phyloP scores from a whole-genome alignment of 2,329 filamentous ascomycete species.

The Thermothelomyces thermophilus region DNA sequence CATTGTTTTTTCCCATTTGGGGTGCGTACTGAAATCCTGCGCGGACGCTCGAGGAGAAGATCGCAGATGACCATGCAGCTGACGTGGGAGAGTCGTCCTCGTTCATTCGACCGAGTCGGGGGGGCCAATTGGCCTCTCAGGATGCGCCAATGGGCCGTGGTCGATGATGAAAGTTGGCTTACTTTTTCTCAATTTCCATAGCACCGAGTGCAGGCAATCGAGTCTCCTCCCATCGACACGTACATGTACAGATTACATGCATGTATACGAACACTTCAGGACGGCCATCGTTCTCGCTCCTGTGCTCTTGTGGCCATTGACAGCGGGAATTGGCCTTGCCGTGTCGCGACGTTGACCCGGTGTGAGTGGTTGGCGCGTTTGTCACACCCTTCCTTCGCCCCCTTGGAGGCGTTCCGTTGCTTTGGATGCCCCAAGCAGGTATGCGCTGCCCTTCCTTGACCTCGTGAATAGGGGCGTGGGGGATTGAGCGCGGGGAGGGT shows the following conservation, averaged over 20 bases:
- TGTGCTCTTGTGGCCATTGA: too few relatives aligned
- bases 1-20: neutral
- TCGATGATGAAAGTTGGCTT: neutral
- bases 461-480: neutral
- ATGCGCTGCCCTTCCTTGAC: slow-evolving; percentile 3
- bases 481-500: slow-evolving; percentile 1
- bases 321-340: neutral
- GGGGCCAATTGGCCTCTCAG: neutral
- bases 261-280: too few relatives aligned
- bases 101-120: neutral
- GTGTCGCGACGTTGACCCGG: neutral
- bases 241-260: neutral
- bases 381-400: slow-evolving; percentile 4
- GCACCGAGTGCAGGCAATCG: neutral
- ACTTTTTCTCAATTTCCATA: too few relatives aligned
- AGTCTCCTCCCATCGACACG: too few relatives aligned
- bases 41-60: neutral
- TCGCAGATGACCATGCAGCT: neutral
- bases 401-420: slow-evolving; percentile 1
- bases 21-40: neutral
- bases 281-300: neutral
- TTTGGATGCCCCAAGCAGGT: neutral
- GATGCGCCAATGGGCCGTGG: neutral
- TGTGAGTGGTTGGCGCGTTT: slow-evolving; percentile 1
- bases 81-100: neutral